Evolutionary conservation across 345 rosid species (phyloP), one percentile per base, ranked within the genome.

Genomic region (Sapria himalayana): DNA sequence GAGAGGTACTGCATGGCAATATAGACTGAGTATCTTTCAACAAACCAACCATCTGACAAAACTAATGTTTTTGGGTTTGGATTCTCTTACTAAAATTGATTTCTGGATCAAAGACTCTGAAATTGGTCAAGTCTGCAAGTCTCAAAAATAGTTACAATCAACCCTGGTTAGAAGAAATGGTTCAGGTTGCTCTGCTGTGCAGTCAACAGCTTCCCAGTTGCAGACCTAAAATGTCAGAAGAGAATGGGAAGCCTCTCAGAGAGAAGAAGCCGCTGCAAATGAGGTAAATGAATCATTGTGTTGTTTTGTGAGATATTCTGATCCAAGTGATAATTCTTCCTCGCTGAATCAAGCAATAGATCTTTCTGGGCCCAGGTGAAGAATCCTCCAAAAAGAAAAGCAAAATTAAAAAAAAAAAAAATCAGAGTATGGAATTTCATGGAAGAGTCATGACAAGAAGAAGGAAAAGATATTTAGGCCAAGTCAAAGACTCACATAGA

Each of bases 1-100:
- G 52, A 77, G 93, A 37, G 99, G 93, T 23, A 84, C 93, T 4
- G 95, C 78, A 1, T 95, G 99, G 19, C 99, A 91, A 91, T 91
- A 15, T 93, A 95, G 11, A 92, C 93, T 0, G 95, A 91, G 54
- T 91, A 91, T 55, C 73, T 91, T 23, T 91, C 92, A 12, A 84
- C 95, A 0, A 92, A 92, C 17, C 99, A 91, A 45, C 84, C 99
- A 39, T 84, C 93, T 0, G 95, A 80, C 66, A 91, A 91, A 69
- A 91, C 99, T 8, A 92, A 91, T 55, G 92, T 91, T 50, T 89
- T 84, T 9, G 81, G 95, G 31, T 84, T 84, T 18, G 99, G 99
- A 80, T 80, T 39, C 93, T 91, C 50, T 56, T 80, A 5, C 81
- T 91, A 1, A 93, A 91, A 51, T 17, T 91, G 48, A 80, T 77